Evolutionary conservation across 1,139 yeast species (phyloP), one percentile per base, ranked within the genome.

Genomic region (Maudiozyma humilis): DNA sequence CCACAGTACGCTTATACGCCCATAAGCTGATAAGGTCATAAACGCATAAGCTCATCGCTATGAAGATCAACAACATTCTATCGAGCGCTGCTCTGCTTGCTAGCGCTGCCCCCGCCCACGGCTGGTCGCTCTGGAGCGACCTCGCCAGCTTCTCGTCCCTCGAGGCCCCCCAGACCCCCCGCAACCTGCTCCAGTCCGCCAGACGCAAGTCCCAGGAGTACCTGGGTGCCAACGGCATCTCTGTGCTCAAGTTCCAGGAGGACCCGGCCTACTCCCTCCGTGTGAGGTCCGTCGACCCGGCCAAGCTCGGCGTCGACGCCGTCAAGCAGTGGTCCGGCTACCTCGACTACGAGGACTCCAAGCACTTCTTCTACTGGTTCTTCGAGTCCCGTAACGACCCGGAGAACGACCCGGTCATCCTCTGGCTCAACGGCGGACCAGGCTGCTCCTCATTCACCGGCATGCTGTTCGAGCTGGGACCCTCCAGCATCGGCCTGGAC

Each of bases 321-420:
- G 57, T 51, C 7, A 53, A 52, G 8, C 57, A 55, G 41, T 53
- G 55, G 54, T 51, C 91, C 36, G 96, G 96, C 43, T 87, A 88
- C 64, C 73, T 87, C 60, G 95, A 87, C 61, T 81, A 84, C 44
- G 79, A 76, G 49, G 88, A 82, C 44, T 83, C 80, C 58, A 86
- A 85, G 68, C 95, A 87, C 65, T 76, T 81, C 59, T 82, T 81
- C 66, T 82, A 73, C 67, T 79, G 94, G 94, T 79, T 81, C 57
- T 87, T 87, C 59, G 96, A 87, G 64, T 82, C 93, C 45, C 78
- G 96, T 68, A 84, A 83, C 60, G 94, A 86, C 66, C 95, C 95
- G 17, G 68, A 69, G 52, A 85, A 73, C 48, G 96, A 87, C 64
- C 96, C 96, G 8, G 71, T 86, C 39, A 76, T 87, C 44, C 70